These are phyloP conservation scores for Cenococcum geophilum DNA, from an alignment of 495 filamentous ascomycete species.

Conservation along the genomic window DNA sequence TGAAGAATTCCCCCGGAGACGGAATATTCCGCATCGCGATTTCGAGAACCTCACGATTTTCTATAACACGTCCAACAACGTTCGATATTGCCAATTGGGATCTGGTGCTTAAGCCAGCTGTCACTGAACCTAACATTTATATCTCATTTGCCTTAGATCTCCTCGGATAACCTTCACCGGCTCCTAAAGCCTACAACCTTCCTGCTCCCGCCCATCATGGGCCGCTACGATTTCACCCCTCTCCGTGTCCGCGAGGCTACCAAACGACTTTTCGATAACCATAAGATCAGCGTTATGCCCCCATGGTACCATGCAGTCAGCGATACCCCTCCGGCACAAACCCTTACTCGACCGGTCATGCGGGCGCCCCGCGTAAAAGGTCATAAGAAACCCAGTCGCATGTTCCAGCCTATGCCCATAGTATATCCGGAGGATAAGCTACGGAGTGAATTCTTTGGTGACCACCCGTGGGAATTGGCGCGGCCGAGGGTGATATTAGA, in stretches of 20 bases:
- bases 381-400: conserved; percentile 53
- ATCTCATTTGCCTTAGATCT: no score
- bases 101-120: no score
- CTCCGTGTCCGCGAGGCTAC: conserved; percentile 66
- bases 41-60: background rate
- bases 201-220: conserved; percentile 44
- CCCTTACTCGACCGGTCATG: conserved; percentile 56
- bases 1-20: background rate
- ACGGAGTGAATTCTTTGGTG: conserved; percentile 72
- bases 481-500: conserved; percentile 80
- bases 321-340: conserved; percentile 72
- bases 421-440: conserved; percentile 81
- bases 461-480: conserved; percentile 97
- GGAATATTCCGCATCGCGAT: background rate
- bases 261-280: conserved; percentile 49
- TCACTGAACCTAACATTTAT: background rate
- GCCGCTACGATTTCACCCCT: conserved; percentile 66
- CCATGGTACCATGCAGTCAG: conserved; percentile 71
- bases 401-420: conserved; percentile 74
- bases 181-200: no score
- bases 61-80: background rate
- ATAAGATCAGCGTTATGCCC: conserved; percentile 49
- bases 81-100: background rate
- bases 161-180: no score
- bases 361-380: conserved; percentile 17